Percentiles rank a stretch among this genome's conserved stretches.
Evolutionary conservation across 2,329 filamentous ascomycete species (phyloP).

Genomic region (Aspergillus carbonarius): DNA sequence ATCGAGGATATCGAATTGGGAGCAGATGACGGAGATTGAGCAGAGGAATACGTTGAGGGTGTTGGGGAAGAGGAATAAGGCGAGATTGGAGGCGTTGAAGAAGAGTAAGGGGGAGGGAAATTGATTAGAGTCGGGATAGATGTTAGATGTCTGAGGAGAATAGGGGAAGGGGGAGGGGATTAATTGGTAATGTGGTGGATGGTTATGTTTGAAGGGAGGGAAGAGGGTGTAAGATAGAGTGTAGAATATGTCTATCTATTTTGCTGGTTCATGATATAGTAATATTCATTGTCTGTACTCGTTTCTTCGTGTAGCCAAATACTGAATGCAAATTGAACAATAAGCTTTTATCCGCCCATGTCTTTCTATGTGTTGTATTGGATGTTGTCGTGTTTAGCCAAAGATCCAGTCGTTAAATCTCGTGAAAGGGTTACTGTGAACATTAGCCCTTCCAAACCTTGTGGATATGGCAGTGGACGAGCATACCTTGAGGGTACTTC

Average conservation of each 20-base stretch:
- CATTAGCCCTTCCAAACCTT: constrained; percentile 2
- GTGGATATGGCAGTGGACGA: background rate
- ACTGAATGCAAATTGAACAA: background rate
- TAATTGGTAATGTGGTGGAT: background rate
- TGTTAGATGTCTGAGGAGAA: too few species aligned
- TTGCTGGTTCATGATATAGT: background rate
- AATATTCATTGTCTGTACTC: background rate
- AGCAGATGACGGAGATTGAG: constrained; percentile 68
- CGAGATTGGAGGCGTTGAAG: constrained; percentile 58
- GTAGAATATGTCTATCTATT: background rate
- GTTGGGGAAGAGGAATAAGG: constrained; percentile 67
- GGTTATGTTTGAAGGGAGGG: background rate
- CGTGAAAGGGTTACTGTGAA: constrained; percentile 25
- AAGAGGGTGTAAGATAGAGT: background rate
- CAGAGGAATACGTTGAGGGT: constrained; percentile 65
- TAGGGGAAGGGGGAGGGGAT: background rate
- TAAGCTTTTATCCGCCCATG: background rate
- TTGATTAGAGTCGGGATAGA: background rate
- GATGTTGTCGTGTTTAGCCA: constrained; percentile 1
- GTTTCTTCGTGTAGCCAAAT: background rate
- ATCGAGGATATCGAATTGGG: constrained; percentile 72
- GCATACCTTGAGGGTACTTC: constrained; percentile 50
- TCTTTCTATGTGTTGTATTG: background rate
- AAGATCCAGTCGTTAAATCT: constrained; percentile 23
- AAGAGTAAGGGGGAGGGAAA: constrained; percentile 22